Conservation (phyloP, 1,284 basidiomycete genomes). For the Sphagnurus paluster region DNA sequence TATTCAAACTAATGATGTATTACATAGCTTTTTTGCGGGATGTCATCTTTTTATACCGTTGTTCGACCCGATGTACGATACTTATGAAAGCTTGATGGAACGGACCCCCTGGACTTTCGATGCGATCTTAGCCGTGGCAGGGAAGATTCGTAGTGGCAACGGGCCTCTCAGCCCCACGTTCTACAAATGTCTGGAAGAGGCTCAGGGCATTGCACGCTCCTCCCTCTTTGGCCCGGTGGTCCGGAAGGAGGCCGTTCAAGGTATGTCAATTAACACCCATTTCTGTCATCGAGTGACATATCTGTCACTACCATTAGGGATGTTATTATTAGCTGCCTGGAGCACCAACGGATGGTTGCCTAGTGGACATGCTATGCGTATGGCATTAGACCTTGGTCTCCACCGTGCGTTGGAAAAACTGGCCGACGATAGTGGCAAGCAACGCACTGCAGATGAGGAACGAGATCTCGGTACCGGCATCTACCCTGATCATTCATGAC, state of each 20-base stretch:
- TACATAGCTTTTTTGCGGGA: conserved; percentile 85
- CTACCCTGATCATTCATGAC: conserved; percentile 12
- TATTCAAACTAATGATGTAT: conserved; percentile 31
- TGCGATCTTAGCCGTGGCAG: conserved; percentile 86
- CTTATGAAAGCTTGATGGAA: conserved; percentile 86
- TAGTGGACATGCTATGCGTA: conserved; percentile 89
- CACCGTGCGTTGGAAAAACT: conserved; percentile 90
- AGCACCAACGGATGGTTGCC: conserved; percentile 94
- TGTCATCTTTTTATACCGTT: conserved; percentile 94
- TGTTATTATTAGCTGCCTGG: conserved; percentile 90
- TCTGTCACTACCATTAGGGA: conserved; percentile 49
- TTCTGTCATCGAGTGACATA: conserved; percentile 13
- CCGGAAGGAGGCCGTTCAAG: conserved; percentile 92
- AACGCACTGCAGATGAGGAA: conserved; percentile 80
- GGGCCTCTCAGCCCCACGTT: conserved; percentile 83
- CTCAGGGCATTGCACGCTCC: conserved; percentile 90
- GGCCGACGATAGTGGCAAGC: conserved; percentile 70
- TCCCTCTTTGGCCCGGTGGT: conserved; percentile 91
- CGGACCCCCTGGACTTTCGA: conserved; percentile 93
- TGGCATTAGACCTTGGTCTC: conserved; percentile 91
- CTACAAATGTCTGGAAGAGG: conserved; percentile 89
- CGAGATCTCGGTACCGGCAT: conserved; percentile 70
- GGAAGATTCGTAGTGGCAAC: conserved; percentile 88
- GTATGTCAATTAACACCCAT: conserved; percentile 35
- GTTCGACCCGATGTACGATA: conserved; percentile 89